Evolutionary conservation across 768 basidiomycete genomes (phyloP).

Genomic region (Boletus bicolor): DNA sequence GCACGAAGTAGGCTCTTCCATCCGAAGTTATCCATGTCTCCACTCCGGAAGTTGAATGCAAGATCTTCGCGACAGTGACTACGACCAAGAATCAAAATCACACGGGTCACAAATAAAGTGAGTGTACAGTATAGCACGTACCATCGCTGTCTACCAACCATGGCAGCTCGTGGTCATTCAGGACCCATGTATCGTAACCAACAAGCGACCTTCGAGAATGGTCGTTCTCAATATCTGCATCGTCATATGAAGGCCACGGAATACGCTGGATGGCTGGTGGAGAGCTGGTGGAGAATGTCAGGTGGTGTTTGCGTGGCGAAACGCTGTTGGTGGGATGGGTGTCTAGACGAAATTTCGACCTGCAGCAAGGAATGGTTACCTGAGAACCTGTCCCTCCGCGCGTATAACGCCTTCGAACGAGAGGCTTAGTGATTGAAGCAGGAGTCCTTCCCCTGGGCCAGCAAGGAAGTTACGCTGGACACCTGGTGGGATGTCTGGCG

Average conservation of each 20-base stretch:
- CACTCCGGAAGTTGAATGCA: slow-evolving; percentile 53
- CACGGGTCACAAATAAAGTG: neutral
- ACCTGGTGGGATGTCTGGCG: slow-evolving; percentile 43
- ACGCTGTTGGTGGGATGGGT: slow-evolving; percentile 43
- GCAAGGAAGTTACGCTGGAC: slow-evolving; percentile 68
- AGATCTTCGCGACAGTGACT: slow-evolving; percentile 71
- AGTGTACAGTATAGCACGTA: slow-evolving; percentile 30
- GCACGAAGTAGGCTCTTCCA: slow-evolving; percentile 77
- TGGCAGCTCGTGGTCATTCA: slow-evolving; percentile 61
- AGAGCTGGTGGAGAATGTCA: slow-evolving; percentile 69
- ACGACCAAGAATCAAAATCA: neutral
- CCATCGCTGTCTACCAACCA: slow-evolving; percentile 79
- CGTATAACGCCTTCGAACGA: slow-evolving; percentile 80
- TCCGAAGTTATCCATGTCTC: slow-evolving; percentile 88
- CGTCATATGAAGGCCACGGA: slow-evolving; percentile 68
- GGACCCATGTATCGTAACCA: slow-evolving; percentile 67
- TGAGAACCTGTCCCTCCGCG: slow-evolving; percentile 70
- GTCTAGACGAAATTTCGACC: slow-evolving; percentile 1
- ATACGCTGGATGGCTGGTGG: slow-evolving; percentile 81
- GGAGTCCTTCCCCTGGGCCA: slow-evolving; percentile 77
- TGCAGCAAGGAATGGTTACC: slow-evolving; percentile 39
- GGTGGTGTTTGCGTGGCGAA: slow-evolving; percentile 65
- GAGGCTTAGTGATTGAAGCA: slow-evolving; percentile 63
- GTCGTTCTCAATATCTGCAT: slow-evolving; percentile 36
- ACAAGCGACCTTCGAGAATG: slow-evolving; percentile 35